Base-by-base conservation (phyloP, 768 basidiomycete species). In the Lactarius deliciosus region DNA sequence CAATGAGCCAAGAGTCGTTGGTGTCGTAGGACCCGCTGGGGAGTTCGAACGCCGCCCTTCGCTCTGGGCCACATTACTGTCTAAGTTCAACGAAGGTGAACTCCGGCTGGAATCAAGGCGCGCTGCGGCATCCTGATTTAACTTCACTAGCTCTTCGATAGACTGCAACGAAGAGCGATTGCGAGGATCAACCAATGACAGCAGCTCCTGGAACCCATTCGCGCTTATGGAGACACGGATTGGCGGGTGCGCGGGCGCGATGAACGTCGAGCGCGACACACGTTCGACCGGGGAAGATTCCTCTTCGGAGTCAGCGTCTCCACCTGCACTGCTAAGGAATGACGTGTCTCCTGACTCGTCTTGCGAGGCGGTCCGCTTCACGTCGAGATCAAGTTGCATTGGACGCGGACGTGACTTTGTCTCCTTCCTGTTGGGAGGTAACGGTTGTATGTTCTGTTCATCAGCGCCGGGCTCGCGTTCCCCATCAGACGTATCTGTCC, bases 151-250 rank as follows among this genome's bases (percentile, higher is more conserved):
- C 56, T 79, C 77, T 47, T 82, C 81, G 57, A 85, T 72, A 18
- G 57, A 55, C 36, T 20, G 81, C 78, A 71, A 81, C 80, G 64
- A 82, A 73, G 61, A 64, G 53, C 62, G 66, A n/a, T 68, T 58
- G 38, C 47, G 62, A 18, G 68, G 83, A 43, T 82, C 84, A 7
- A 86, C 84, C 38, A 85, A 83, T 70, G 77, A 85, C 60, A 91
- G 81, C 20, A 91, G 76, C 65, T 90, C 89, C 0, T 87, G 85
- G 73, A 98, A 95, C 74, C 96, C 94, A 0, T 86, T 80, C 56
- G 87, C 84, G 65, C 86, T 90, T 78, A 96, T 83, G 18, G 94
- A 96, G 75, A 96, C 90, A n/a, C 92, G 86, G 72, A 96, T 94
- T 0, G 92, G 92, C 3, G 94, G 94, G 34, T 95, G 80, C 3